Evolutionary conservation across 2,329 filamentous ascomycete species (phyloP), one percentile per base, ranked within the genome.

Genomic region (Berkeleyomyces basicola): DNA sequence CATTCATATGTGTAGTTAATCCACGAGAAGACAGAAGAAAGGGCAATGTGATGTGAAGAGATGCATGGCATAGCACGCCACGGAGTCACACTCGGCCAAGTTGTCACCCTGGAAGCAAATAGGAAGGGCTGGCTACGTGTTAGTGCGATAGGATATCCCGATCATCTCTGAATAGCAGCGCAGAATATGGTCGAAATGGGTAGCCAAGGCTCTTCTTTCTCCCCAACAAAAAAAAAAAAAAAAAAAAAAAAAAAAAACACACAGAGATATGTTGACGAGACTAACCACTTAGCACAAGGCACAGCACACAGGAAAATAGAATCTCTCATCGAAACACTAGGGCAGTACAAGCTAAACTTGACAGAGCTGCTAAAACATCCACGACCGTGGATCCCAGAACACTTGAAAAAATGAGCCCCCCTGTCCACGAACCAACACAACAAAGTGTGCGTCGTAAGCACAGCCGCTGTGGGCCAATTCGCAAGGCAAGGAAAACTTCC

Each of bases 201-300:
- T 7, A n/a, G 9, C 33, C 59, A 61, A 42, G 33, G 9, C 46
- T 4, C 40, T 51, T 40, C 16, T 49, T 51, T 16, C 42, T 51
- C 33, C 44, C 46, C 46, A 61, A 33, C 37, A 53, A 61, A 51
- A 39, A 51, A 11, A 9, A n/a, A 51, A 39, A 14, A 53, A 36
- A 65, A n/a, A n/a, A 53, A 61, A 51, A 39, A 51, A 11, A 9
- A n/a, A 51, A 39, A 14, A 53, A 36, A 65, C 23, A 23, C 23
- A 23, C 23, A 23, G 23, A 58, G 11, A 72, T 72, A 9, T 14
- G 5, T 31, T 39, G 3, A 39, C 39, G 7, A 10, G 33, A 37
- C 51, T 39, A 36, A 7, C 23, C 51, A 39, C 51, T 16, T 37
- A 7, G n/a, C 10, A 36, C 33, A 33, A 11, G 36, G 23, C 31